These are phyloP conservation scores for Backusella liffmaniae DNA, from an alignment of 192 early-diverging fungal genomes.

Conservation along the genomic window DNA sequence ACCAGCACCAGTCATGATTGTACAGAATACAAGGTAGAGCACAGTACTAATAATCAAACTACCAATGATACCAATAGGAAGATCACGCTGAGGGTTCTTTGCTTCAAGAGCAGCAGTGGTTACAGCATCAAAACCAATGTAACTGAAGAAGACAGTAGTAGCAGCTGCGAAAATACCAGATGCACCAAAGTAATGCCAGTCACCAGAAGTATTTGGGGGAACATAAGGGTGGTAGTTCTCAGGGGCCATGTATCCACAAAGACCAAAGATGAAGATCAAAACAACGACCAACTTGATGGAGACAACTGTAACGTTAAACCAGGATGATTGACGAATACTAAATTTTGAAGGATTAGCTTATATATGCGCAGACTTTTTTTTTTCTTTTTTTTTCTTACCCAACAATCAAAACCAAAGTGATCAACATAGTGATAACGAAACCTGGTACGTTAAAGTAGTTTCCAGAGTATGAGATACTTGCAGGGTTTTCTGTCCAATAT, in stretches of 20 bases:
- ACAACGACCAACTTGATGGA: conserved; percentile 72
- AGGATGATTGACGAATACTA: conserved; percentile 65
- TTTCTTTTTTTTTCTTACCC: conserved; percentile 41
- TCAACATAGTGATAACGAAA: conserved; percentile 57
- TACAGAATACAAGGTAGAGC: conserved; percentile 69
- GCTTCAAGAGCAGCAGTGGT: conserved; percentile 86
- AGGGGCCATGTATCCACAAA: conserved; percentile 64
- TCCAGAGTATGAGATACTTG: conserved; percentile 39
- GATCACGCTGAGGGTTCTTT: conserved; percentile 71
- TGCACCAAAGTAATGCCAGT: conserved; percentile 63
- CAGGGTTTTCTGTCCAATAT: conserved; percentile 54
- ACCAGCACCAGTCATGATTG: conserved; percentile 72
- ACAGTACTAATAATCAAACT: conserved; percentile 75
- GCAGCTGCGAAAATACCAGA: conserved; percentile 72
- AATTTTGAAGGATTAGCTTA: background rate
- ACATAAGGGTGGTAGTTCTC: conserved; percentile 80
- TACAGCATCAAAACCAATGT: conserved; percentile 89
- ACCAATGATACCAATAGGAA: conserved; percentile 86
- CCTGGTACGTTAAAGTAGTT: conserved; percentile 76
- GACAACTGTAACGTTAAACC: conserved; percentile 72
- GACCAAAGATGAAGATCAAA: conserved; percentile 78
- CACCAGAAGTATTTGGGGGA: conserved; percentile 46
- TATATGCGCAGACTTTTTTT: background rate
- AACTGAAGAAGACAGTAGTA: conserved; percentile 74
- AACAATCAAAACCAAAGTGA: conserved; percentile 67